These are phyloP conservation scores for Strobilomyces dryophilus DNA, from an alignment of 768 basidiomycete genomes.

Conservation along the genomic window DNA sequence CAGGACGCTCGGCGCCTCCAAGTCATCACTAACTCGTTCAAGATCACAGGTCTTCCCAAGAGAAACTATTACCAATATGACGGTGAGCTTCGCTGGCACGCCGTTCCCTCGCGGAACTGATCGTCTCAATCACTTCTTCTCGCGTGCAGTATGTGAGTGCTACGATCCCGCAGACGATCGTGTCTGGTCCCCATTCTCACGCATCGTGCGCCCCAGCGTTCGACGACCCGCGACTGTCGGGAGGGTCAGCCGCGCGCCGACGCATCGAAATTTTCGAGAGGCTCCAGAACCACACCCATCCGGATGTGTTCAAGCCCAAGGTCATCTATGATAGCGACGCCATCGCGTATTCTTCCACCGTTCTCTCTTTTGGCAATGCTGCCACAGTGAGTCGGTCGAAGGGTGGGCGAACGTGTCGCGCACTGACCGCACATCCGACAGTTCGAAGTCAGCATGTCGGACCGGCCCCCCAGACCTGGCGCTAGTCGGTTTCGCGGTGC, in stretches of 20 bases:
- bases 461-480: slow-evolving; percentile 16
- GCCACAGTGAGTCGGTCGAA: slow-evolving; percentile 23
- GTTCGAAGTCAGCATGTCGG: slow-evolving; percentile 36
- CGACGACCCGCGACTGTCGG: slow-evolving; percentile 4
- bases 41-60: slow-evolving; percentile 25
- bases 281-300: slow-evolving; percentile 36
- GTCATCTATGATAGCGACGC: slow-evolving; percentile 45
- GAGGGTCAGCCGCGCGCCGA: slow-evolving; percentile 6
- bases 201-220: slow-evolving; percentile 14
- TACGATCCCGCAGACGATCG: background rate
- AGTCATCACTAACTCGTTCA: slow-evolving; percentile 34
- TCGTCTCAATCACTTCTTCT: slow-evolving; percentile 5
- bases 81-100: slow-evolving; percentile 19
- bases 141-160: slow-evolving; percentile 26
- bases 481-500: slow-evolving; percentile 23
- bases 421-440: slow-evolving; percentile 11
- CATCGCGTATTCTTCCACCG: slow-evolving; percentile 37
- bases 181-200: slow-evolving; percentile 1
- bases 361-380: slow-evolving; percentile 30
- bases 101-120: slow-evolving; percentile 1
- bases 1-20: slow-evolving; percentile 15
- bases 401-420: background rate
- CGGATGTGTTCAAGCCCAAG: slow-evolving; percentile 37
- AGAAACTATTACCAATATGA: slow-evolving; percentile 31
- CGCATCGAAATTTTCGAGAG: slow-evolving; percentile 30